Base-by-base conservation (phyloP, 768 basidiomycete species). In the Lactifluus echinatus region DNA sequence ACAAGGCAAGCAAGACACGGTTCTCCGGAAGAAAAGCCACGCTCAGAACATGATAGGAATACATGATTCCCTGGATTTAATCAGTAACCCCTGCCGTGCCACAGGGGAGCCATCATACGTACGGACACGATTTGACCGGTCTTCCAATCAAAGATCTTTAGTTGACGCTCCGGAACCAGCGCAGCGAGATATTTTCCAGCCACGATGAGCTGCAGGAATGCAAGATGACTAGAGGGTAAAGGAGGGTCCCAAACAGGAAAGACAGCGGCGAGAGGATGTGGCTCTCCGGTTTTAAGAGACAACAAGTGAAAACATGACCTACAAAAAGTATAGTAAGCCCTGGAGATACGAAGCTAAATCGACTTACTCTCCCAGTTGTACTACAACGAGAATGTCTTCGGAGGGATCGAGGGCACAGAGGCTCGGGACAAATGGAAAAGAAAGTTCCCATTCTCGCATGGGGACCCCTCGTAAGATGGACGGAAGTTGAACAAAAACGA, bases 111-210 rank as follows among this genome's bases (percentile, higher is more conserved):
- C 11, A 15, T 39, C 29, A 17, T 28, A 57, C 50, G 36, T 47
- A 57, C 56, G 29, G 53, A 36, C 2, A 57, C 5, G n/a, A 39
- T 53, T 44, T 33, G 56, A 21, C 56, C 45, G 10, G 44, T 33
- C 49, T 57, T 57, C 50, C 56, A 57, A 47, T 53, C 23, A 45
- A 29, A 53, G 12, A 53, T 2, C 12, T 5, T 57, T 24, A 57
- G n/a, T 47, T 28, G 23, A 39, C 33, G 23, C 4, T 3, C 1
- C 12, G 17, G 8, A 19, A 40, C 15, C 17, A 52, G 37, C 0
- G 29, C 23, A 7, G 50, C 44, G 21, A 57, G 23, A 52, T 57
- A 26, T 14, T 46, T 53, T 8, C 33, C 29, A 21, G 44, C 4
- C 4, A 52, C 44, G 17, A 45, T 4, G 29, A 57, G 21, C 14